phyloP scores from a whole-genome alignment of 2,329 filamentous ascomycete genomes.

The Alternaria sp. region DNA sequence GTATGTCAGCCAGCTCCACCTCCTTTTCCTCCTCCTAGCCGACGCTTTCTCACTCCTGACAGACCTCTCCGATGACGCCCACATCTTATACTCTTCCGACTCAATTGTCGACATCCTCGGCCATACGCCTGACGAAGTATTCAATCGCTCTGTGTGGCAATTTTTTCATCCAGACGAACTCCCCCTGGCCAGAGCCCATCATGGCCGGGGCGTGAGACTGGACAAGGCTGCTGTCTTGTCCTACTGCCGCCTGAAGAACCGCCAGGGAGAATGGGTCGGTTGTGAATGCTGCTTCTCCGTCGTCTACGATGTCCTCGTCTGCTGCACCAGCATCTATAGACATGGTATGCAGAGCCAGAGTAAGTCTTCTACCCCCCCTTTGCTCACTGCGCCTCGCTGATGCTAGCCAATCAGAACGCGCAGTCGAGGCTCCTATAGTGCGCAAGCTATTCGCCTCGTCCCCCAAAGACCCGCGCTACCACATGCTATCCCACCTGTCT shows the following conservation, averaged over 20 bases:
- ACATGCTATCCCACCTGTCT: slow-evolving; percentile 87
- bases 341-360: slow-evolving; percentile 74
- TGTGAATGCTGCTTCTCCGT: slow-evolving; percentile 92
- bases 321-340: slow-evolving; percentile 80
- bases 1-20: slow-evolving; percentile 58
- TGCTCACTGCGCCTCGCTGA: slow-evolving; percentile 18
- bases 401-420: slow-evolving; percentile 67
- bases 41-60: slow-evolving; percentile 21
- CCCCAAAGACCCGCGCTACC: slow-evolving; percentile 82
- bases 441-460: slow-evolving; percentile 82
- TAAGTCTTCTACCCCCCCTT: slow-evolving; percentile 59
- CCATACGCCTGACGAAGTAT: slow-evolving; percentile 77
- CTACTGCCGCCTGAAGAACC: slow-evolving; percentile 76
- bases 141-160: slow-evolving; percentile 80
- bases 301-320: slow-evolving; percentile 86
- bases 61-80: slow-evolving; percentile 79
- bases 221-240: slow-evolving; percentile 87
- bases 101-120: slow-evolving; percentile 85
- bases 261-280: slow-evolving; percentile 74
- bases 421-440: slow-evolving; percentile 78
- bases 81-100: slow-evolving; percentile 82
- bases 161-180: slow-evolving; percentile 87
- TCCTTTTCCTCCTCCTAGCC: slow-evolving; percentile 19
- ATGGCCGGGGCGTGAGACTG: slow-evolving; percentile 75
- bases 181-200: slow-evolving; percentile 74